Evolutionary conservation across 2,329 filamentous ascomycete species (phyloP).

Genomic region (Pseudocercospora vitis): DNA sequence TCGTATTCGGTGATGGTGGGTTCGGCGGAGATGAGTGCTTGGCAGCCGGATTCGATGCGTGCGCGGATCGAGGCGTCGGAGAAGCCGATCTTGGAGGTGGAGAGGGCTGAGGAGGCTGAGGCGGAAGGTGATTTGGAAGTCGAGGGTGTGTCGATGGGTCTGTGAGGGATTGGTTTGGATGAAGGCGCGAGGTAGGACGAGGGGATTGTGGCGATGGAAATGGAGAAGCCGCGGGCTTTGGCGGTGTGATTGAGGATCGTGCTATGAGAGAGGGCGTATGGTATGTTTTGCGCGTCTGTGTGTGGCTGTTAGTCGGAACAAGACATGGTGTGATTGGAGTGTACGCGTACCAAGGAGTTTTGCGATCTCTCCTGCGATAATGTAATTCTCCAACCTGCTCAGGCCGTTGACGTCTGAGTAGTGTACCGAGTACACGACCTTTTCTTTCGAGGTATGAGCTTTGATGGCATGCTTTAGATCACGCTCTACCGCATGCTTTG

Average conservation of each 20-base stretch:
- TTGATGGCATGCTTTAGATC: constrained; percentile 35
- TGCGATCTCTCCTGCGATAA: constrained; percentile 38
- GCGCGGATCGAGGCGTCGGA: constrained; percentile 31
- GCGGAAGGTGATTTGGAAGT: constrained; percentile 12
- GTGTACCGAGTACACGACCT: constrained; percentile 36
- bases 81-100: constrained; percentile 32
- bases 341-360: constrained; percentile 32
- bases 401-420: constrained; percentile 40
- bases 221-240: constrained; percentile 36
- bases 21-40: constrained; percentile 38
- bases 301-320: background rate
- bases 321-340: background rate
- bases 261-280: constrained; percentile 38
- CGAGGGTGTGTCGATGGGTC: constrained; percentile 15
- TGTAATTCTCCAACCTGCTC: constrained; percentile 40
- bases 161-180: constrained; percentile 26
- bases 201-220: constrained; percentile 36
- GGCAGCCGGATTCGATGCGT: constrained; percentile 35
- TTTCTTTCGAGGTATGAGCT: constrained; percentile 24
- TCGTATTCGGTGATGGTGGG: constrained; percentile 41
- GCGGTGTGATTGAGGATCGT: constrained; percentile 35
- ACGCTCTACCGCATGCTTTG: constrained; percentile 36
- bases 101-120: constrained; percentile 16
- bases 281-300: constrained; percentile 32
- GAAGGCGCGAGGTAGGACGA: constrained; percentile 31